A percentile compares a stretch with the other conserved stretches of the same genome.
Evolutionary conservation across 768 basidiomycete species (phyloP).

Genomic region (Flagelloscypha sp.): DNA sequence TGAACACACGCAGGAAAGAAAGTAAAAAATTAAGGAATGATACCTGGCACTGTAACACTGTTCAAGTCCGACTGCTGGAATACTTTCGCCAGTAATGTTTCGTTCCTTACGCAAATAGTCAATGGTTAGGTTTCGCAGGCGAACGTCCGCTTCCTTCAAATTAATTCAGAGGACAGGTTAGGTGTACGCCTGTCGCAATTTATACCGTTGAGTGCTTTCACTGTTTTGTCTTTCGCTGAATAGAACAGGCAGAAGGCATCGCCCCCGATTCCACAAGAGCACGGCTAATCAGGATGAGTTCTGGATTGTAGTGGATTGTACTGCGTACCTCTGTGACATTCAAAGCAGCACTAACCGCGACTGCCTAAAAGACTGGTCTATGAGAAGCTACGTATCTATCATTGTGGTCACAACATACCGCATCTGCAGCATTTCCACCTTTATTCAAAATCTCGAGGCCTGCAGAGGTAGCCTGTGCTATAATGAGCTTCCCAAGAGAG

Average conservation of each 20-base stretch:
- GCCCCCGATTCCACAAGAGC: constrained; percentile 87
- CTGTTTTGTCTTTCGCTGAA: constrained; percentile 70
- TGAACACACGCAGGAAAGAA: too few relatives aligned
- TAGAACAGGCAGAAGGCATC: constrained; percentile 93
- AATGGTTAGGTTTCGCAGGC: constrained; percentile 69
- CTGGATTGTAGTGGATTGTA: too few relatives aligned
- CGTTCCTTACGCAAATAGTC: constrained; percentile 61
- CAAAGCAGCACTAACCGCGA: constrained; percentile 85
- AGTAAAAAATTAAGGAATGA: neutral
- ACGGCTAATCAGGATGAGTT: too few relatives aligned
- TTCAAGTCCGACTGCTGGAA: constrained; percentile 81
- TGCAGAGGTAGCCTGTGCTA: constrained; percentile 86
- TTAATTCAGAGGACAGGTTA: too few relatives aligned
- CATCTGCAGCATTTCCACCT: constrained; percentile 96
- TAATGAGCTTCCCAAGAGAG: too few relatives aligned
- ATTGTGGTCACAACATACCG: constrained; percentile 6
- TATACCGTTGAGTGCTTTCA: constrained; percentile 90
- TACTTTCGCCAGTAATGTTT: constrained; percentile 58
- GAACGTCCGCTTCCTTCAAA: constrained; percentile 86
- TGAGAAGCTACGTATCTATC: neutral
- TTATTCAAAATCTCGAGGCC: constrained; percentile 86
- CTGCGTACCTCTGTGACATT: constrained; percentile 95
- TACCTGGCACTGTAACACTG: constrained; percentile 84
- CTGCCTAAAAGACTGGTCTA: constrained; percentile 49
- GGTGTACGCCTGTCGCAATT: too few relatives aligned